Evolutionary conservation across 2,329 filamentous ascomycete species (phyloP).

Genomic region (Diatrype stigma): DNA sequence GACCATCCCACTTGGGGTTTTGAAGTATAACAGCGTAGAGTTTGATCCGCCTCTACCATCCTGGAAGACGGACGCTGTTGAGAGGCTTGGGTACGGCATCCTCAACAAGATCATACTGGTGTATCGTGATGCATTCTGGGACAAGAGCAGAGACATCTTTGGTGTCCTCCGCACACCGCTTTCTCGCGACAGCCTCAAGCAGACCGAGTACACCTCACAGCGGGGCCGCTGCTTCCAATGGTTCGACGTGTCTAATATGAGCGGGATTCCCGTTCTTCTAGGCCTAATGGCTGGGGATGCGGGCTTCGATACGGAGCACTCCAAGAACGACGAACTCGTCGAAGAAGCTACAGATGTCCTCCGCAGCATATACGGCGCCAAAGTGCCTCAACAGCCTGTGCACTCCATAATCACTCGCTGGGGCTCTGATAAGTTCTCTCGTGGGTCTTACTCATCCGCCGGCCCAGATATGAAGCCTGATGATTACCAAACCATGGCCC

Average conservation of each 20-base stretch:
- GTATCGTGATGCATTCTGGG: slow-evolving; percentile 89
- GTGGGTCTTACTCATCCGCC: slow-evolving; percentile 92
- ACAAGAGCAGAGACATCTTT: slow-evolving; percentile 85
- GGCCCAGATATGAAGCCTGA: slow-evolving; percentile 75
- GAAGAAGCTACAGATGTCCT: slow-evolving; percentile 76
- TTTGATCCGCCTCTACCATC: slow-evolving; percentile 88
- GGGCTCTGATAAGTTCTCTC: slow-evolving; percentile 86
- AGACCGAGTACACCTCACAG: slow-evolving; percentile 72
- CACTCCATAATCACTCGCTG: slow-evolving; percentile 91
- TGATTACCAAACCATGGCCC: slow-evolving; percentile 91
- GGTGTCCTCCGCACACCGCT: slow-evolving; percentile 77
- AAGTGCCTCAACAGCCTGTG: slow-evolving; percentile 69
- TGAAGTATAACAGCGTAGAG: slow-evolving; percentile 77
- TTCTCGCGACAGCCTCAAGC: slow-evolving; percentile 65
- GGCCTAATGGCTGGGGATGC: slow-evolving; percentile 95
- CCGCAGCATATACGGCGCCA: slow-evolving; percentile 65
- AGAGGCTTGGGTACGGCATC: slow-evolving; percentile 84
- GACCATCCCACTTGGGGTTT: slow-evolving; percentile 83
- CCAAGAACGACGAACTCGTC: slow-evolving; percentile 71
- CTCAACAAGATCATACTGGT: slow-evolving; percentile 94
- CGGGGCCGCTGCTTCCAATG: slow-evolving; percentile 96
- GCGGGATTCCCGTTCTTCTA: slow-evolving; percentile 80
- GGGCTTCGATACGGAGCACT: slow-evolving; percentile 79
- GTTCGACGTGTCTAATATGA: slow-evolving; percentile 91
- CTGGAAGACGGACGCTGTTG: slow-evolving; percentile 79